These are phyloP conservation scores for Bipolaris cookei DNA, from an alignment of 2,329 filamentous ascomycete species.

Conservation along the genomic window DNA sequence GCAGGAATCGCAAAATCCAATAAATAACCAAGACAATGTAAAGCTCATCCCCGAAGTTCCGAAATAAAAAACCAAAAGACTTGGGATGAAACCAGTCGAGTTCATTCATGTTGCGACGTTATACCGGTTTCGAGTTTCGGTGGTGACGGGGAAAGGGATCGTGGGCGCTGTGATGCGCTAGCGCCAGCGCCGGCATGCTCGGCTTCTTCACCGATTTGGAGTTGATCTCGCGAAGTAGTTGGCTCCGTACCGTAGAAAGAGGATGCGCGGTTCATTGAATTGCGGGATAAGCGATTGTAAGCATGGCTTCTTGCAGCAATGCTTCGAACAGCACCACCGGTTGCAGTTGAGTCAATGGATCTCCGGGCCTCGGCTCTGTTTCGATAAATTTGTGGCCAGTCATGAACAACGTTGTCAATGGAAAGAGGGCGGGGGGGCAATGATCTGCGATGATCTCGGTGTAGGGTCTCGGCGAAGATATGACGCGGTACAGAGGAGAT, in stretches of 20 bases:
- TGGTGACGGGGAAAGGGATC: background rate
- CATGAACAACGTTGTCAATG: slow-evolving; percentile 1
- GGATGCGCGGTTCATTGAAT: slow-evolving; percentile 1
- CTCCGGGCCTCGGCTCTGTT: slow-evolving; percentile 12
- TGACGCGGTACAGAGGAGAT: slow-evolving; percentile 6
- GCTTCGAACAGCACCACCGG: slow-evolving; percentile 10
- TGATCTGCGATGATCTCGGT: slow-evolving; percentile 10
- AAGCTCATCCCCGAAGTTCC: background rate
- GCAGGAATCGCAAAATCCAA: background rate
- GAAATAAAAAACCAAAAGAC: background rate
- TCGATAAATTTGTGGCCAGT: slow-evolving; percentile 14
- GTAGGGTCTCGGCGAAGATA: slow-evolving; percentile 4
- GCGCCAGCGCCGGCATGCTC: background rate
- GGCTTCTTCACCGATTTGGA: background rate
- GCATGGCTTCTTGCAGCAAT: slow-evolving; percentile 6
- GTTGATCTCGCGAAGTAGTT: background rate
- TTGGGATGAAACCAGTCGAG: background rate
- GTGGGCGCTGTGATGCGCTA: background rate
- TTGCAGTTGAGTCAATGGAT: slow-evolving; percentile 14
- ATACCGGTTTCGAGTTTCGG: background rate
- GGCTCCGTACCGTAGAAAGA: slow-evolving; percentile 7
- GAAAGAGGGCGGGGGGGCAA: slow-evolving; percentile 15
- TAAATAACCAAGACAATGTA: background rate
- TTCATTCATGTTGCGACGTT: background rate
- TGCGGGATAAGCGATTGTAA: slow-evolving; percentile 8